Conservation (phyloP, 441 rosid species). For the Corymbia citriodora region DNA sequence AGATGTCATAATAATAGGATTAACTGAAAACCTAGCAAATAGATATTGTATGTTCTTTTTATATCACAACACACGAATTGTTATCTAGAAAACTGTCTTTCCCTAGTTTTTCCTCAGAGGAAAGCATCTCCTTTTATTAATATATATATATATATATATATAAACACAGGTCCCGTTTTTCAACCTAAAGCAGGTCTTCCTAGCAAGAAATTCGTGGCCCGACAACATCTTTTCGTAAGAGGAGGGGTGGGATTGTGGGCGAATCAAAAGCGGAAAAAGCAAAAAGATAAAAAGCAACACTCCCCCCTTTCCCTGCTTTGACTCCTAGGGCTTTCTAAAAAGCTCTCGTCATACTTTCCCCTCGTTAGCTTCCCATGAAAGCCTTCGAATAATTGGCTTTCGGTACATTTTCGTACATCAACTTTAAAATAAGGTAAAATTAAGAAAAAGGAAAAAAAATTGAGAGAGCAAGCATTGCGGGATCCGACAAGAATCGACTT, state of each 20-base stretch:
- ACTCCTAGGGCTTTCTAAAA: not conserved
- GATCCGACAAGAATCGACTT: not conserved
- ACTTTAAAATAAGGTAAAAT: not conserved
- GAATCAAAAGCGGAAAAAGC: constrained; percentile 10
- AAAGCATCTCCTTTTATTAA: not conserved
- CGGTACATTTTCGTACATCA: not conserved
- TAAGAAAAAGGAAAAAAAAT: not conserved
- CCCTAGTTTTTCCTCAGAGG: not conserved
- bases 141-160: too few species aligned
- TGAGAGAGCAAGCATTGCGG: not conserved
- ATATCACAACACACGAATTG: not conserved
- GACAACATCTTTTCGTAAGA: not conserved
- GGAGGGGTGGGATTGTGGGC: constrained; percentile 16
- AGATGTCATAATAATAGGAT: not conserved
- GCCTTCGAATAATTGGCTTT: not conserved
- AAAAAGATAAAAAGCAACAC: not conserved
- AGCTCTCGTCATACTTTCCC: not conserved
- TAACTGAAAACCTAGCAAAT: not conserved
- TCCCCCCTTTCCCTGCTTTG: not conserved
- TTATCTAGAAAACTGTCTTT: not conserved
- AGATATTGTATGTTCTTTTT: not conserved
- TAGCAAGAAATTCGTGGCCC: not conserved
- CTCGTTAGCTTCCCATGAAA: not conserved
- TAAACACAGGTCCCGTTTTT: not conserved
- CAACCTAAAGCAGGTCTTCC: not conserved